These are phyloP conservation scores for Podila horticola DNA, from an alignment of 192 early-diverging fungal genomes.

Conservation along the genomic window DNA sequence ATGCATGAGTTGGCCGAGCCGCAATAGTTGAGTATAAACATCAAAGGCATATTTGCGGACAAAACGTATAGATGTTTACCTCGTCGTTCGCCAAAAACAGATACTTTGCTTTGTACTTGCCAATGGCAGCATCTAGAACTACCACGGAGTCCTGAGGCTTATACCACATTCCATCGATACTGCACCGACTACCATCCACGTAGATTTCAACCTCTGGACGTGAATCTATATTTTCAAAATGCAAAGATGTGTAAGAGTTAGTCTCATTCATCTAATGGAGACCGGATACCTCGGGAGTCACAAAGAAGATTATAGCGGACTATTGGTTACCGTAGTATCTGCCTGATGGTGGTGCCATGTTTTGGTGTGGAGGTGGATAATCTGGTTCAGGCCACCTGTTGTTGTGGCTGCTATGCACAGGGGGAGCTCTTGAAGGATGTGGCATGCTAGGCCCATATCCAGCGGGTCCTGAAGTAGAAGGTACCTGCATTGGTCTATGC, in stretches of 20 bases:
- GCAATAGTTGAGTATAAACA: background rate
- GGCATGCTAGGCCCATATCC: constrained; percentile 1
- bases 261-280: no score
- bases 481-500: constrained; percentile 1
- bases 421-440: background rate
- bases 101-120: constrained; percentile 48
- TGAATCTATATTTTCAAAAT: background rate
- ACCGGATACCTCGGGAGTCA: no score
- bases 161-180: constrained; percentile 50
- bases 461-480: background rate
- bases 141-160: constrained; percentile 41
- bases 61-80: constrained; percentile 2
- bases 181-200: constrained; percentile 39
- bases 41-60: background rate
- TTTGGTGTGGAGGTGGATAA: constrained; percentile 13
- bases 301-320: no score
- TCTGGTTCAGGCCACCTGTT: constrained; percentile 22
- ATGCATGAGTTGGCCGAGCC: no score
- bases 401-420: background rate
- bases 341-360: constrained; percentile 14
- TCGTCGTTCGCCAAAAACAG: constrained; percentile 24
- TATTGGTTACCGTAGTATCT: constrained; percentile 22
- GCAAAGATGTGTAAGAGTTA: no score
- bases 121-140: constrained; percentile 39
- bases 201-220: constrained; percentile 40